phyloP scores from a whole-genome alignment of 2,329 filamentous ascomycete species.

The Macrophomina tecta region DNA sequence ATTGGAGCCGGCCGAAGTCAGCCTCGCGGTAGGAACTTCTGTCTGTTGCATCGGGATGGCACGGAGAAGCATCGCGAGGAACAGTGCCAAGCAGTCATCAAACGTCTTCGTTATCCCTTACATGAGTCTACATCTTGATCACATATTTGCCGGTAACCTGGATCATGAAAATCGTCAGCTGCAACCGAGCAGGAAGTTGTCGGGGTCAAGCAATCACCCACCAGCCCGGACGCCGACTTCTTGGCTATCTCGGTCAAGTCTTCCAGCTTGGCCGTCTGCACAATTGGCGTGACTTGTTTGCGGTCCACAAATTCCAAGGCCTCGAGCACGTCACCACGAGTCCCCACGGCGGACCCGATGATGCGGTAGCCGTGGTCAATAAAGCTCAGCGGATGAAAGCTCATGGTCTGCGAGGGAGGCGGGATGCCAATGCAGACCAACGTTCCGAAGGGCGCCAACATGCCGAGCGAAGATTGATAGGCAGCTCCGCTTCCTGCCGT shows the following conservation, averaged over 20 bases:
- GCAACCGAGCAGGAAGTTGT: background rate
- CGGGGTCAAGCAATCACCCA: constrained; percentile 4
- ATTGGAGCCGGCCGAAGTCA: constrained; percentile 3
- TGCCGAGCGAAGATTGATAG: constrained; percentile 39
- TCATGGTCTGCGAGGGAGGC: constrained; percentile 29
- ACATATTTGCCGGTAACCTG: constrained; percentile 22
- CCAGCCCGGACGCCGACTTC: constrained; percentile 18
- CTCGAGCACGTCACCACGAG: constrained; percentile 54
- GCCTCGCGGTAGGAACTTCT: constrained; percentile 5
- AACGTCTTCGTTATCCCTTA: constrained; percentile 1
- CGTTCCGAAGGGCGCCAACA: constrained; percentile 38
- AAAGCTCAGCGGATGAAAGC: constrained; percentile 23
- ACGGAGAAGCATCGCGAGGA: background rate
- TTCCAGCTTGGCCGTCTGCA: constrained; percentile 14
- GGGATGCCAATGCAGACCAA: constrained; percentile 41
- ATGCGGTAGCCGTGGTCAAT: constrained; percentile 39
- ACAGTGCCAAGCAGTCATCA: constrained; percentile 2
- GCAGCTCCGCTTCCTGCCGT: constrained; percentile 37
- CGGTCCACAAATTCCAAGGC: constrained; percentile 33
- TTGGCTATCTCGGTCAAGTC: constrained; percentile 21
- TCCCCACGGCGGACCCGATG: constrained; percentile 51
- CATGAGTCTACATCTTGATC: constrained; percentile 14
- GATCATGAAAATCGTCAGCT: background rate
- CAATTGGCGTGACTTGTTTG: constrained; percentile 14
- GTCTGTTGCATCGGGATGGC: background rate